Evolutionary conservation across 306 rosid species (phyloP).

Genomic region (Quercus wislizeni): DNA sequence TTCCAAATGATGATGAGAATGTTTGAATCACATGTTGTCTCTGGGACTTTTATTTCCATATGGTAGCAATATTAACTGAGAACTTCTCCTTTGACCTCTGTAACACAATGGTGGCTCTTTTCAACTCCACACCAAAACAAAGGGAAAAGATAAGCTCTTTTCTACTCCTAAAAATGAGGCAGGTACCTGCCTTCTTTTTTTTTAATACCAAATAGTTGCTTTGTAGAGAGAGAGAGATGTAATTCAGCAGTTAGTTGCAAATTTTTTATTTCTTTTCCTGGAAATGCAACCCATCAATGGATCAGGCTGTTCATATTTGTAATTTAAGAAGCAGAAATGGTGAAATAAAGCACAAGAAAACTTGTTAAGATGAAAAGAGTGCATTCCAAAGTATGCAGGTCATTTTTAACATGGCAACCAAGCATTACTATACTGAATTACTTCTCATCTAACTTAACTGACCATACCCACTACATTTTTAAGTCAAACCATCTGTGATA

Average conservation of each 20-base stretch:
- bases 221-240: no score
- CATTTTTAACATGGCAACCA: background rate
- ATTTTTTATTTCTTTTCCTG: background rate
- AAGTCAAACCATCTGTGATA: background rate
- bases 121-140: background rate
- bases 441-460: background rate
- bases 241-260: no score
- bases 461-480: background rate
- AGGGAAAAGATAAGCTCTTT: background rate
- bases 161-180: background rate
- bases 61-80: background rate
- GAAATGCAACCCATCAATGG: background rate
- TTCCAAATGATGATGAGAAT: no score
- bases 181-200: background rate
- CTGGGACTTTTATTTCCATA: no score
- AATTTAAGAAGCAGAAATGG: background rate
- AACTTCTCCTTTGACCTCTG: background rate
- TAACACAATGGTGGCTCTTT: background rate
- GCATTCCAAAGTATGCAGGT: background rate
- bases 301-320: background rate
- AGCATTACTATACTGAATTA: background rate
- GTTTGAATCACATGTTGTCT: no score
- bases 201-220: no score
- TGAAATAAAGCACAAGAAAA: no score
- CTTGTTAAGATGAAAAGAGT: no score